These are phyloP conservation scores for Alloteropsis semialata DNA, from an alignment of 176 grass and related monocot genomes.

Conservation along the genomic window DNA sequence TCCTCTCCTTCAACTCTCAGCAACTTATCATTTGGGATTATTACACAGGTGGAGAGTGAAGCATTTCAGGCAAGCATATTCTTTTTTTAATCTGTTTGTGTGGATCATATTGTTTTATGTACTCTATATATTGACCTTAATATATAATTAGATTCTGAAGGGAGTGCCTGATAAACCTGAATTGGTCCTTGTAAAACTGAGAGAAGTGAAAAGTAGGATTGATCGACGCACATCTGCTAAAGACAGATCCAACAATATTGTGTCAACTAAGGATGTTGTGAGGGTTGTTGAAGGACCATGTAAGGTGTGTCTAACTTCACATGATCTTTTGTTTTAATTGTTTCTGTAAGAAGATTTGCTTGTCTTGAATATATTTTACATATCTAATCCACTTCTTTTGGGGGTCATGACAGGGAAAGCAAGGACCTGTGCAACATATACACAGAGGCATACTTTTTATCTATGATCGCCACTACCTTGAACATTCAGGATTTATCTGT, in stretches of 20 bases:
- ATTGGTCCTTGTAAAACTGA: slow-evolving; percentile 62
- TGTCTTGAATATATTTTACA: neutral
- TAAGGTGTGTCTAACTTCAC: slow-evolving; percentile 43
- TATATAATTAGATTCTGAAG: slow-evolving; percentile 65
- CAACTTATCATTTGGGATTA: slow-evolving; percentile 82
- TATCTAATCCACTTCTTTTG: slow-evolving; percentile 4
- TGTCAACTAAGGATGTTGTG: slow-evolving; percentile 80
- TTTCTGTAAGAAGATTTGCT: neutral
- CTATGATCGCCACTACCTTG: slow-evolving; percentile 78
- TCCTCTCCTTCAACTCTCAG: slow-evolving; percentile 39
- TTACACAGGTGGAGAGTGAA: slow-evolving; percentile 83
- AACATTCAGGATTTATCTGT: slow-evolving; percentile 91
- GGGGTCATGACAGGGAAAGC: slow-evolving; percentile 66
- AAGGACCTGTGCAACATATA: slow-evolving; percentile 87
- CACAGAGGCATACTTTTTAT: slow-evolving; percentile 78
- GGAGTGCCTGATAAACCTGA: slow-evolving; percentile 75
- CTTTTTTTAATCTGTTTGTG: neutral
- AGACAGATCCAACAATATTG: slow-evolving; percentile 57
- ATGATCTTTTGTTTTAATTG: neutral
- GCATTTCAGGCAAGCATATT: slow-evolving; percentile 72
- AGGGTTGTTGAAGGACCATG: slow-evolving; percentile 69
- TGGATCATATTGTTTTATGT: neutral
- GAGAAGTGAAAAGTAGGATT: slow-evolving; percentile 85
- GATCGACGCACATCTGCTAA: slow-evolving; percentile 46
- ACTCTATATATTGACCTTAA: slow-evolving; percentile 23